Conservation (phyloP, 176 grass and related monocot genomes). For the Eragrostis curvula region DNA sequence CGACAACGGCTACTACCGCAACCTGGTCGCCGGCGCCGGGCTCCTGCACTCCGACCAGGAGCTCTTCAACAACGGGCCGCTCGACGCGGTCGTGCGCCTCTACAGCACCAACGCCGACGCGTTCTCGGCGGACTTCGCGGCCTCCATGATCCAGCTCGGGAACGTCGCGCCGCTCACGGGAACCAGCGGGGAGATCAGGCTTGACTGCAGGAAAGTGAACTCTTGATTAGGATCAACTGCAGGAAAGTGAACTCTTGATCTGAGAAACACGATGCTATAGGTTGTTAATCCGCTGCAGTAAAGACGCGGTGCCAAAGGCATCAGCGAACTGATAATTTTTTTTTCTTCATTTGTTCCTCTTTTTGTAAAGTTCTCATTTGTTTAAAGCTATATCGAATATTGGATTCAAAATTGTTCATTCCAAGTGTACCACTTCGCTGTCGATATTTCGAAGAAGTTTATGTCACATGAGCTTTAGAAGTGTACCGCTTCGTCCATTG, state of each 20-base stretch:
- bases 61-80: constrained; percentile 70
- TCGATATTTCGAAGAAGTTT: not conserved
- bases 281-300: not conserved
- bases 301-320: not conserved
- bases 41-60: constrained; percentile 89
- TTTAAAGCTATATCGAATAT: not conserved
- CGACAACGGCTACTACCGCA: constrained; percentile 74
- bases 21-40: constrained; percentile 54
- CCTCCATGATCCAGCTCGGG: constrained; percentile 72
- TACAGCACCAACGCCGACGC: constrained; percentile 61
- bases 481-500: not conserved
- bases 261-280: not conserved
- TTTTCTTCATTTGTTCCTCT: not conserved
- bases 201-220: constrained; percentile 74
- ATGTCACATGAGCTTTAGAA: not conserved
- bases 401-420: not conserved
- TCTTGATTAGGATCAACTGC: constrained; percentile 48
- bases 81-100: constrained; percentile 52
- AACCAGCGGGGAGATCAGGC: constrained; percentile 69
- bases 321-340: not conserved
- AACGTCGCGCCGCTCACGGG: constrained; percentile 59
- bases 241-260: constrained; percentile 53
- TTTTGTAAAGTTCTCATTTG: not conserved
- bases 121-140: constrained; percentile 61
- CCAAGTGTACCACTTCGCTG: not conserved